phyloP scores from a whole-genome alignment of 768 basidiomycete species.

The Agrocybe praecox region DNA sequence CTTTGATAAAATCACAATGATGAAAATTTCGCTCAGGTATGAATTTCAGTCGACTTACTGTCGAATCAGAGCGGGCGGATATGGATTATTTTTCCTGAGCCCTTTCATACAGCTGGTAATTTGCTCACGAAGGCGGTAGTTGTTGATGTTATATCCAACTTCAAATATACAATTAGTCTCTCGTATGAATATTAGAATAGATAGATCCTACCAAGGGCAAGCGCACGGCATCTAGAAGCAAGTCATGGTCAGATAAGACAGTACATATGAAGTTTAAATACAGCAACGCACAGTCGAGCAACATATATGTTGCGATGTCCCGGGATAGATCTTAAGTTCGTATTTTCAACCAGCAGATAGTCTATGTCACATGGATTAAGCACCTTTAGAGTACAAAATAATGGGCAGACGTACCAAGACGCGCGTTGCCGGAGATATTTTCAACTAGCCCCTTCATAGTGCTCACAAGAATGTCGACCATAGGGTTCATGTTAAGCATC shows the following conservation, averaged over 20 bases:
- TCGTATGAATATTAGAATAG: background rate
- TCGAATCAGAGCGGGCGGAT: background rate
- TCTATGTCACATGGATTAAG: conserved; percentile 16
- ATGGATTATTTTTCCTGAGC: conserved; percentile 4
- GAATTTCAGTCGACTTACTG: conserved; percentile 12
- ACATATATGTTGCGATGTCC: conserved; percentile 39
- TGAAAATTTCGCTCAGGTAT: no score
- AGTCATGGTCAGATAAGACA: background rate
- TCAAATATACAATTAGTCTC: conserved; percentile 1
- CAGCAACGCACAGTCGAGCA: conserved; percentile 46
- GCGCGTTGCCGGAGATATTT: conserved; percentile 27
- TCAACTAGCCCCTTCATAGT: conserved; percentile 26
- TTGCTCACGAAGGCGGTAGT: conserved; percentile 7
- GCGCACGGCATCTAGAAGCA: conserved; percentile 41
- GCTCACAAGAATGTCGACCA: conserved; percentile 13
- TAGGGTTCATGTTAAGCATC: conserved; percentile 1
- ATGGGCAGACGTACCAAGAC: conserved; percentile 9
- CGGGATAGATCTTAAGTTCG: conserved; percentile 14
- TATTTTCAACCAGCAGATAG: conserved; percentile 29
- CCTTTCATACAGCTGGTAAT: conserved; percentile 15
- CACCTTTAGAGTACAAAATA: no score
- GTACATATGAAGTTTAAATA: background rate
- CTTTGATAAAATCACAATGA: background rate
- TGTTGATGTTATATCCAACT: conserved; percentile 32
- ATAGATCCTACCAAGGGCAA: conserved; percentile 47